Evolutionary conservation across 306 rosid species (phyloP).

Genomic region (Acacia crassicarpa): DNA sequence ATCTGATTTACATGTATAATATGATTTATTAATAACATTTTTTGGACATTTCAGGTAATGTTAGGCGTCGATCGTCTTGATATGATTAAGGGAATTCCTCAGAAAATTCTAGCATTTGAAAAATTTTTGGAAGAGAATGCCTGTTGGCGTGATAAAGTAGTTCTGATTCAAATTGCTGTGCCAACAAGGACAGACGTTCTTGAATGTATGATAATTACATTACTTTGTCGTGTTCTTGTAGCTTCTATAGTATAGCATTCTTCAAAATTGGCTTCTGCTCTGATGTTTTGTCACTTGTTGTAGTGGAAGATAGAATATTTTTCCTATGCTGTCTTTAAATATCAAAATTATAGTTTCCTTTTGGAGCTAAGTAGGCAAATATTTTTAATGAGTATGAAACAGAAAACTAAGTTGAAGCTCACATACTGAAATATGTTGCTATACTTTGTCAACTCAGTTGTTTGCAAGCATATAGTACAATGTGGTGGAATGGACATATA

Average conservation of each 20-base stretch:
- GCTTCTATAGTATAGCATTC: neutral
- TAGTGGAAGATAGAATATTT: neutral
- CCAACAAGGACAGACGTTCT: slow-evolving; percentile 97
- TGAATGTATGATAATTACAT: slow-evolving; percentile 61
- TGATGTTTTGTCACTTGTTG: neutral
- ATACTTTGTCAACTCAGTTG: neutral
- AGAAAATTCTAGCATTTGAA: slow-evolving; percentile 87
- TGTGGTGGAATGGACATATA: neutral
- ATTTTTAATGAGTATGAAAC: neutral
- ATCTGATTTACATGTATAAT: slow-evolving; percentile 6
- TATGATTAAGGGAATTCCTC: slow-evolving; percentile 96
- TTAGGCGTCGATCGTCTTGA: slow-evolving; percentile 93
- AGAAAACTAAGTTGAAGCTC: neutral
- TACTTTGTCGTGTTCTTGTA: slow-evolving; percentile 23
- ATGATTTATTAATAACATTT: slow-evolving; percentile 20
- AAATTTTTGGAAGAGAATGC: slow-evolving; percentile 81
- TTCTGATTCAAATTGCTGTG: slow-evolving; percentile 89
- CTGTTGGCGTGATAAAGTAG: slow-evolving; percentile 76
- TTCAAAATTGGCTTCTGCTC: slow-evolving; percentile 10
- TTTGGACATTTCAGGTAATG: slow-evolving; percentile 67
- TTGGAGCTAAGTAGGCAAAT: neutral
- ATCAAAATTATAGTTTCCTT: neutral
- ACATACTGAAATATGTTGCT: neutral
- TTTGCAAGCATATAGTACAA: neutral
- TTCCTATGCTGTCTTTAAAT: neutral